Base-by-base conservation (phyloP, 23 red algal species). In the Gracilaria gracilis region DNA sequence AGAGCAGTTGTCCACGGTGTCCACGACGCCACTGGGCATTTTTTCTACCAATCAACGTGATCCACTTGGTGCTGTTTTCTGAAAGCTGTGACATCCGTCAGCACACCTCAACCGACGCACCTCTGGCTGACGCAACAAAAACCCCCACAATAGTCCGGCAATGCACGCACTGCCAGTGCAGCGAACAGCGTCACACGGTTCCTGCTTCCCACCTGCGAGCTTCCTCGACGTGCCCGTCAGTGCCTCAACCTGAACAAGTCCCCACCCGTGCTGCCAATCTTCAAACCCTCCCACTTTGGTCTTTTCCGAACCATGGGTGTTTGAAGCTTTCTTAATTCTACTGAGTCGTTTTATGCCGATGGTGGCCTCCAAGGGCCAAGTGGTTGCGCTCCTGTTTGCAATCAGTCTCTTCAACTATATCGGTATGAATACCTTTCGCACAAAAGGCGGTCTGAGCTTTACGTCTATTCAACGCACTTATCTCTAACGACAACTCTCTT, bases 401-500 rank as follows among this genome's bases (percentile, higher is more conserved):
- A 81, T 90, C 73, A 90, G 87, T 71, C 58, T 90, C 24, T 81
- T 90, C 87, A 90, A 90, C 74, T 90, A 90, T 58, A 81, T 90
- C 28, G 79, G 79, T 82, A 82, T 25, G 72, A 17, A 46, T 37
- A 42, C 72, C 0, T 51, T 36, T 5, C 0, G 2, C n/a, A 20
- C 51, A 1, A 29, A 1, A 57, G 23, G 15, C 25, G 0, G 4
- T 79, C 19, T 36, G 46, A 76, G 39, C 21, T 28, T 44, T 8
- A n/a, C 71, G 32, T 13, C 2, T 50, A 25, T 42, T 76, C 32
- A 16, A 14, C 21, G 4, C 40, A 29, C 2, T 4, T 4, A 1
- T 29, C 59, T 14, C 24, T 62, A 69, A 34, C 64, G 37, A 7
- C 15, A 20, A 34, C 33, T 32, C 8, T 32, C 24, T 77, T 51